Conservation (phyloP, 208 protist genomes). For the Lotmaria passim region DNA sequence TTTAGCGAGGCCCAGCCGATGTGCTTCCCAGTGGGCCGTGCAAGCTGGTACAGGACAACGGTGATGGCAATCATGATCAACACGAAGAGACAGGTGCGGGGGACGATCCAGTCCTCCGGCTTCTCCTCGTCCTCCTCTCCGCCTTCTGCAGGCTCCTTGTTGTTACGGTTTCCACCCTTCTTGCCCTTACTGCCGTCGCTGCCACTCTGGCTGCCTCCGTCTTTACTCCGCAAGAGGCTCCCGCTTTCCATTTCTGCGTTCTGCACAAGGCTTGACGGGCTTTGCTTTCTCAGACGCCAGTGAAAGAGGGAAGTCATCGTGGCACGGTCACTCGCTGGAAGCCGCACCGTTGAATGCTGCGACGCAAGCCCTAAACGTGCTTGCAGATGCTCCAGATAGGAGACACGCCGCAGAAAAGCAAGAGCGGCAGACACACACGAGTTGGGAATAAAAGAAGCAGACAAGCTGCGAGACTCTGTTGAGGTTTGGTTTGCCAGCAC, state of each 20-base stretch:
- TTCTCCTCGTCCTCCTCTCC: slow-evolving; percentile 41
- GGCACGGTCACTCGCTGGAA: neutral
- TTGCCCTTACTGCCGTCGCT: slow-evolving; percentile 4
- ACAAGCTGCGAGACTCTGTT: neutral
- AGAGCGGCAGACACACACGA: slow-evolving; percentile 1
- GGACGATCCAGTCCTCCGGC: slow-evolving; percentile 59
- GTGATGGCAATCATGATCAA: slow-evolving; percentile 54
- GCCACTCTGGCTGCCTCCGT: slow-evolving; percentile 2
- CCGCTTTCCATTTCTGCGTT: neutral
- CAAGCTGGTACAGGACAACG: slow-evolving; percentile 51
- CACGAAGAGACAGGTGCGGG: slow-evolving; percentile 64
- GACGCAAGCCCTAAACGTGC: neutral
- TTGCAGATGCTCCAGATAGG: slow-evolving; percentile 1
- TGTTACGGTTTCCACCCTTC: slow-evolving; percentile 11
- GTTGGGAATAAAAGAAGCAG: neutral
- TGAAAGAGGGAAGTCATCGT: neutral
- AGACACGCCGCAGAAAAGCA: slow-evolving; percentile 1
- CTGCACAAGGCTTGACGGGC: too few species aligned
- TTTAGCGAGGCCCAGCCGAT: slow-evolving; percentile 58
- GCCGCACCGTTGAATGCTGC: neutral
- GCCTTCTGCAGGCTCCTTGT: slow-evolving; percentile 16
- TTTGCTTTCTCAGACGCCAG: neutral
- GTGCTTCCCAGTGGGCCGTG: slow-evolving; percentile 46
- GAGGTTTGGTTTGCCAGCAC: neutral
- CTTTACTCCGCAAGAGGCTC: slow-evolving; percentile 9